Conservation (phyloP, 2,329 filamentous ascomycete species). For the Colletotrichum abscissum region DNA sequence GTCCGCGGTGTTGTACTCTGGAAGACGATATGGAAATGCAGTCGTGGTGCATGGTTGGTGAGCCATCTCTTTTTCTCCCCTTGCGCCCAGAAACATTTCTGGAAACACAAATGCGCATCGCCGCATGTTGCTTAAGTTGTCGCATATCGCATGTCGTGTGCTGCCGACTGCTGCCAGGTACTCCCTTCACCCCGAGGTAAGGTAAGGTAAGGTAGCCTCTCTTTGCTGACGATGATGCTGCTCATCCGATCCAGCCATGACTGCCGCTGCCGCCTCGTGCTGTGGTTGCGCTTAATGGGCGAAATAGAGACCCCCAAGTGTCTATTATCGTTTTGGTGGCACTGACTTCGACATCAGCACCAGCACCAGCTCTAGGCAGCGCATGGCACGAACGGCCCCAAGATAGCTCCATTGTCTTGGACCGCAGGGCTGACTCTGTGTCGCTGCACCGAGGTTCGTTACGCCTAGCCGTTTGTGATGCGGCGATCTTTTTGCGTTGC, state of each 20-base stretch:
- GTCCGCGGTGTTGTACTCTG: not conserved
- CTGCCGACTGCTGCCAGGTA: constrained; percentile 20
- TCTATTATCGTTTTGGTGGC: constrained; percentile 34
- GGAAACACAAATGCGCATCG: constrained; percentile 10
- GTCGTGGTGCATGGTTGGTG: constrained; percentile 12
- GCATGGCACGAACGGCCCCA: constrained; percentile 14
- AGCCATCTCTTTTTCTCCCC: not conserved
- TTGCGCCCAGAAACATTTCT: constrained; percentile 20
- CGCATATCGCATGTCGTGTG: not conserved
- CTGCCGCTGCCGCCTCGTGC: constrained; percentile 21
- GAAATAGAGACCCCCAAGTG: constrained; percentile 23
- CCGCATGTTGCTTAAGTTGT: constrained; percentile 15
- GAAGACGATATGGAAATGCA: constrained; percentile 11
- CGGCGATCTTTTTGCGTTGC: not conserved
- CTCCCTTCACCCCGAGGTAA: not conserved
- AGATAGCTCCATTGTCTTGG: constrained; percentile 34
- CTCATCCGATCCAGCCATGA: not conserved
- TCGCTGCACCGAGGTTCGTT: constrained; percentile 21
- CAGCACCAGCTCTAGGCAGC: constrained; percentile 1
- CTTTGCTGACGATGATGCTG: not conserved
- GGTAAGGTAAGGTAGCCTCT: not conserved
- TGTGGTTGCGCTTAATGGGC: constrained; percentile 16
- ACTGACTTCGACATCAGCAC: constrained; percentile 21
- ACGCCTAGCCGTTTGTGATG: constrained; percentile 20
- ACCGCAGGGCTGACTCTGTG: constrained; percentile 30